phyloP scores from a whole-genome alignment of 805 yeast genomes.

The Brettanomyces sp. region DNA sequence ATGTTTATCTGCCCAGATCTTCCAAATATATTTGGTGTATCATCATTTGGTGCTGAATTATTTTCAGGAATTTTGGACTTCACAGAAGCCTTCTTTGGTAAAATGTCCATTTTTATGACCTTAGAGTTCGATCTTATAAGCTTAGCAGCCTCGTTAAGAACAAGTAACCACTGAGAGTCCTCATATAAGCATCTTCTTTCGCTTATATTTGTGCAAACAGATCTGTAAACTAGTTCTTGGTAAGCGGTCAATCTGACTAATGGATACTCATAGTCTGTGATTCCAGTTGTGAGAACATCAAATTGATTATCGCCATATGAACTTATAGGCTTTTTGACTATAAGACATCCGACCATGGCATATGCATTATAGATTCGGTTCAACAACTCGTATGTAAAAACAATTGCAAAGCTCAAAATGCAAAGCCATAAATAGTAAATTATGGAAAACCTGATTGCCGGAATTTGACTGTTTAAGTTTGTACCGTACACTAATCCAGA shows the following conservation, averaged over 20 bases:
- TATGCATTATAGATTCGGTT: constrained; percentile 56
- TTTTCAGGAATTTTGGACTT: neutral
- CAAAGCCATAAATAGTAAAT: constrained; percentile 23
- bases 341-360: constrained; percentile 63
- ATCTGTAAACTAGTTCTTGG: constrained; percentile 63
- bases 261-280: constrained; percentile 37
- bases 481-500: constrained; percentile 21
- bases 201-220: constrained; percentile 39
- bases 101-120: constrained; percentile 14
- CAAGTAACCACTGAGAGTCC: constrained; percentile 41
- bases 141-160: constrained; percentile 50
- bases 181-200: constrained; percentile 46
- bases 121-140: constrained; percentile 34
- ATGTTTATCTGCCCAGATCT: neutral
- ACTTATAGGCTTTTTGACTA: constrained; percentile 54
- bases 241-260: constrained; percentile 57
- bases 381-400: constrained; percentile 42
- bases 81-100: constrained; percentile 8
- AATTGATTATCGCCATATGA: constrained; percentile 42
- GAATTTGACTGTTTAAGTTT: constrained; percentile 32
- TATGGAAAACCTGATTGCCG: constrained; percentile 28
- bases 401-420: constrained; percentile 21
- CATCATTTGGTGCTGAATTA: neutral
- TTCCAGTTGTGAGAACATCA: constrained; percentile 54
- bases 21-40: constrained; percentile 5